Evolutionary conservation across 208 protist species (phyloP).

Genomic region (Leishmania guyanensis): DNA sequence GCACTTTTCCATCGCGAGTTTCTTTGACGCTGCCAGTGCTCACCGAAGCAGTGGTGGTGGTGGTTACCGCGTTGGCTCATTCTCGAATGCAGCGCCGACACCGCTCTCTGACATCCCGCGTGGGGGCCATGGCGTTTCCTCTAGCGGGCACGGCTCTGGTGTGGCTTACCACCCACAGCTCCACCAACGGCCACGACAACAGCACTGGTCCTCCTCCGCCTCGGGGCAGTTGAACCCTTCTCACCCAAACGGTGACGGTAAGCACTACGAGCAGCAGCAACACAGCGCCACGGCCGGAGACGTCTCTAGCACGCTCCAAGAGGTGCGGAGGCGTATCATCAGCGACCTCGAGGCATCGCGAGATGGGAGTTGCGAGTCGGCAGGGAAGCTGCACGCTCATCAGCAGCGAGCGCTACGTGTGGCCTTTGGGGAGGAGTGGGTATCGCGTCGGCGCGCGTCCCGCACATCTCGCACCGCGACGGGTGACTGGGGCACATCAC

Average conservation of each 20-base stretch:
- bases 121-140: not conserved
- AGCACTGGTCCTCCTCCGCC: slow-evolving; percentile 17
- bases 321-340: slow-evolving; percentile 59
- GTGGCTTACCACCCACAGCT: not conserved
- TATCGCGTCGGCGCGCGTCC: slow-evolving; percentile 6
- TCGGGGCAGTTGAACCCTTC: not conserved
- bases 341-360: slow-evolving; percentile 42
- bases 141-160: not conserved
- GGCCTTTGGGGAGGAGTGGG: slow-evolving; percentile 57
- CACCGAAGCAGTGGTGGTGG: slow-evolving; percentile 7
- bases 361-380: slow-evolving; percentile 20
- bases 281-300: not conserved
- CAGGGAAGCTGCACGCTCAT: slow-evolving; percentile 47
- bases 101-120: not conserved
- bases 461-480: not conserved
- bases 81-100: not conserved
- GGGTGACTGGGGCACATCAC: slow-evolving; percentile 3
- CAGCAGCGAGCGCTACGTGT: slow-evolving; percentile 62
- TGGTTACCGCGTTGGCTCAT: slow-evolving; percentile 11
- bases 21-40: slow-evolving; percentile 49
- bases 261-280: slow-evolving; percentile 4
- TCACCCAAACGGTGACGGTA: not conserved
- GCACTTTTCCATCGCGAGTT: slow-evolving; percentile 43
- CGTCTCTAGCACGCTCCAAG: slow-evolving; percentile 43
- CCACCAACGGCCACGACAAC: not conserved